These are phyloP conservation scores for Camellia sinensis DNA, from an alignment of 148 eudicot species.

Conservation along the genomic window DNA sequence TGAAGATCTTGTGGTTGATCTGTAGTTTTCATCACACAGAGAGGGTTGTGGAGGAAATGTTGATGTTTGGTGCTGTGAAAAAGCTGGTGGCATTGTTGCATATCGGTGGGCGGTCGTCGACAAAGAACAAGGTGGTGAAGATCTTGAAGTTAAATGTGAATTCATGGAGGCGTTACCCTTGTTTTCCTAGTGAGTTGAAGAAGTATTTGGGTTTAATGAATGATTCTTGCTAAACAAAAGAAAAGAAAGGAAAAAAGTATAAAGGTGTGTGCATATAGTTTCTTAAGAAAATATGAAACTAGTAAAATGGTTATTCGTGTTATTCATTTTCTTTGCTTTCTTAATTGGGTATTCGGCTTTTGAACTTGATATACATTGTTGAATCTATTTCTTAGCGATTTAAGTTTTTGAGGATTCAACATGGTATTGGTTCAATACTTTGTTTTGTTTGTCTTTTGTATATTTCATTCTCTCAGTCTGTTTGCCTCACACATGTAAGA, in stretches of 20 bases:
- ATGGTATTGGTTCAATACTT: too few relatives aligned
- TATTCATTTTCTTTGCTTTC: neutral
- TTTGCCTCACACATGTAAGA: too few relatives aligned
- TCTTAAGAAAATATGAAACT: neutral
- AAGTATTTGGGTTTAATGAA: conserved; percentile 35
- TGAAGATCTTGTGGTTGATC: conserved; percentile 43
- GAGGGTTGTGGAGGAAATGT: conserved; percentile 50
- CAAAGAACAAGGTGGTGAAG: conserved; percentile 35
- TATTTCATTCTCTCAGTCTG: too few relatives aligned
- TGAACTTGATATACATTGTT: neutral
- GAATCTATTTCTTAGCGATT: too few relatives aligned
- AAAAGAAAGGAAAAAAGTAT: neutral
- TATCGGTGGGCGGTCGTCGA: conserved; percentile 32
- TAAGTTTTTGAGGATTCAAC: too few relatives aligned
- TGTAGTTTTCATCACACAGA: conserved; percentile 38
- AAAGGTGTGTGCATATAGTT: neutral
- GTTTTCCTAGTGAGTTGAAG: conserved; percentile 39
- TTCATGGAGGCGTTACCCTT: conserved; percentile 45
- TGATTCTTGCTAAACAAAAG: conserved; percentile 9
- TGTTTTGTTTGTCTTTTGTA: too few relatives aligned
- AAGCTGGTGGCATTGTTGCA: conserved; percentile 43
- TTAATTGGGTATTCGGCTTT: neutral
- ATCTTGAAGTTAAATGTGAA: conserved; percentile 38
- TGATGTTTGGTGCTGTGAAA: conserved; percentile 40
- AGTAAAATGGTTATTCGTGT: neutral